Percentiles rank a stretch among this genome's conserved stretches.
phyloP scores from a whole-genome alignment of 139 green algal species.

The Chlorella vulgaris region DNA sequence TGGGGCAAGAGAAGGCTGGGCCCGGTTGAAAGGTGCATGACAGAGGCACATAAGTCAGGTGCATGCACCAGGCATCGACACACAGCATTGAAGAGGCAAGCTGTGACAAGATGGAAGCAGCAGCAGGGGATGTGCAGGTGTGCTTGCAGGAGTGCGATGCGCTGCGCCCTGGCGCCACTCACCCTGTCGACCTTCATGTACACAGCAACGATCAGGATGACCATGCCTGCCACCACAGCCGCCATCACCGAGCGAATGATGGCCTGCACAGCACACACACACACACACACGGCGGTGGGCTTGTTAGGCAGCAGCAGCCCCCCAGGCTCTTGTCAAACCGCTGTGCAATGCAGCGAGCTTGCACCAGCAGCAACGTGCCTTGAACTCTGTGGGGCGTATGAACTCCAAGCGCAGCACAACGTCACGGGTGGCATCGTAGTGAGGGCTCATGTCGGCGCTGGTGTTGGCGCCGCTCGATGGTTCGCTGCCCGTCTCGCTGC shows the following conservation, averaged over 20 bases:
- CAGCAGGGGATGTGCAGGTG: too few species aligned
- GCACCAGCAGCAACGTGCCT: not conserved
- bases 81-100: too few species aligned
- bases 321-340: too few species aligned
- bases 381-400: constrained; percentile 6
- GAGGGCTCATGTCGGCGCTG: not conserved
- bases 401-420: constrained; percentile 33
- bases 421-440: constrained; percentile 24
- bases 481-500: not conserved
- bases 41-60: too few species aligned
- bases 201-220: not conserved
- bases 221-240: constrained; percentile 8
- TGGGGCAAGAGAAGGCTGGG: not conserved
- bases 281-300: not conserved
- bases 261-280: constrained; percentile 2
- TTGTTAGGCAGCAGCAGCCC: not conserved
- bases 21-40: too few species aligned
- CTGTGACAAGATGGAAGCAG: too few species aligned
- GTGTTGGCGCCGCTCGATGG: not conserved
- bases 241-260: constrained; percentile 1
- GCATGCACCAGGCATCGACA: too few species aligned
- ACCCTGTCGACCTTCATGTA: constrained; percentile 19
- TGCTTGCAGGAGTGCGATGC: too few species aligned
- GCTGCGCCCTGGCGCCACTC: too few species aligned
- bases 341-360: too few species aligned